These are phyloP conservation scores for Westerdykella ornata DNA, from an alignment of 2,329 filamentous ascomycete species.

Conservation along the genomic window DNA sequence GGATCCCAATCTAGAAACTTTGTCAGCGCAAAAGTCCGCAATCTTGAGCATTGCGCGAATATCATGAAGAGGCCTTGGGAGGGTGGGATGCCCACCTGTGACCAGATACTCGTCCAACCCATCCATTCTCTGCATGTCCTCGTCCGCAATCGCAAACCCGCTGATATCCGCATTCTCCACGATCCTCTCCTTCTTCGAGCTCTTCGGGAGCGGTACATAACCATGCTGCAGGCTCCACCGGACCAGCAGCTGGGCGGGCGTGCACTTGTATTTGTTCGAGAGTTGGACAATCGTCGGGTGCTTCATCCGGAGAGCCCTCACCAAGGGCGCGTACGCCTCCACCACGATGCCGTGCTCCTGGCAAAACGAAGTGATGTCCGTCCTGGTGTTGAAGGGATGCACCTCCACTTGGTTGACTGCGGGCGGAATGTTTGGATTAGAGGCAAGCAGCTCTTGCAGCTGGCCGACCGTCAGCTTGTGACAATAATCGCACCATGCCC, in stretches of 20 bases:
- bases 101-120: conserved; percentile 64
- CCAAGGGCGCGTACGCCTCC: conserved; percentile 75
- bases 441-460: conserved; percentile 62
- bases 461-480: conserved; percentile 28
- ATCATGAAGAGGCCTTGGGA: background rate
- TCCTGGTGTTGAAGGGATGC: conserved; percentile 73
- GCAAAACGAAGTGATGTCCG: conserved; percentile 60
- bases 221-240: conserved; percentile 73
- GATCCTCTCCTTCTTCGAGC: conserved; percentile 55
- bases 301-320: conserved; percentile 61
- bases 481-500: background rate
- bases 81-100: conserved; percentile 38
- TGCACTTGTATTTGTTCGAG: conserved; percentile 62
- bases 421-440: conserved; percentile 56
- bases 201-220: conserved; percentile 69
- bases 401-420: conserved; percentile 74
- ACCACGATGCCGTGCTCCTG: conserved; percentile 60
- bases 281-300: conserved; percentile 58
- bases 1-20: conserved; percentile 41
- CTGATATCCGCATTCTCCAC: conserved; percentile 58
- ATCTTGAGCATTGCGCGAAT: background rate
- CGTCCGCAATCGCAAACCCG: conserved; percentile 54
- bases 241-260: conserved; percentile 66
- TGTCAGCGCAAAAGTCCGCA: background rate
- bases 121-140: conserved; percentile 59